Conservation (phyloP, 179 eudicot species). For the Corrigiola litoralis region DNA sequence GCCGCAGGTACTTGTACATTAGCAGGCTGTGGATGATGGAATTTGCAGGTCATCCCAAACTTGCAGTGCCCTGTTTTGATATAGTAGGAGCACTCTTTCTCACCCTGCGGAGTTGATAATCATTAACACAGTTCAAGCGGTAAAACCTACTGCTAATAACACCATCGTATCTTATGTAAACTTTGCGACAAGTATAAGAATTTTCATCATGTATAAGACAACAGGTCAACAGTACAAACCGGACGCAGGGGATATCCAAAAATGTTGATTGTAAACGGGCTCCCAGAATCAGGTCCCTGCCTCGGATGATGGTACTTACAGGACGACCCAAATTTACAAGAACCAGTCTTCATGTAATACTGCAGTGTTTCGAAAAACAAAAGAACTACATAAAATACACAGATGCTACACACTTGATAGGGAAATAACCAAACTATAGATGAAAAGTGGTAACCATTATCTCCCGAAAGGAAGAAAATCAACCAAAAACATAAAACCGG, state of each 20-base stretch:
- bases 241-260: slow-evolving; percentile 81
- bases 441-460: not conserved
- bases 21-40: slow-evolving; percentile 84
- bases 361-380: slow-evolving; percentile 24
- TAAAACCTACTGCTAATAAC: not conserved
- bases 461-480: not conserved
- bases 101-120: slow-evolving; percentile 25
- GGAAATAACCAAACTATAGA: not conserved
- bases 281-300: slow-evolving; percentile 61
- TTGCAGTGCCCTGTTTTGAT: slow-evolving; percentile 41
- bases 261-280: slow-evolving; percentile 48
- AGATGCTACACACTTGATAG: not conserved
- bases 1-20: slow-evolving; percentile 42
- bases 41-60: slow-evolving; percentile 74
- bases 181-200: not conserved
- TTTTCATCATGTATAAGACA: not conserved
- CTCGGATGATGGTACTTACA: slow-evolving; percentile 98
- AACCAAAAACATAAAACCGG: not conserved
- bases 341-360: slow-evolving; percentile 91
- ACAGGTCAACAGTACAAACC: slow-evolving; percentile 37
- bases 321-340: slow-evolving; percentile 88
- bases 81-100: slow-evolving; percentile 42
- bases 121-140: not conserved
- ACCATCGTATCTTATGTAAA: not conserved
- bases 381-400: not conserved